phyloP scores from a whole-genome alignment of 768 basidiomycete species.

The Mycena vitilis region DNA sequence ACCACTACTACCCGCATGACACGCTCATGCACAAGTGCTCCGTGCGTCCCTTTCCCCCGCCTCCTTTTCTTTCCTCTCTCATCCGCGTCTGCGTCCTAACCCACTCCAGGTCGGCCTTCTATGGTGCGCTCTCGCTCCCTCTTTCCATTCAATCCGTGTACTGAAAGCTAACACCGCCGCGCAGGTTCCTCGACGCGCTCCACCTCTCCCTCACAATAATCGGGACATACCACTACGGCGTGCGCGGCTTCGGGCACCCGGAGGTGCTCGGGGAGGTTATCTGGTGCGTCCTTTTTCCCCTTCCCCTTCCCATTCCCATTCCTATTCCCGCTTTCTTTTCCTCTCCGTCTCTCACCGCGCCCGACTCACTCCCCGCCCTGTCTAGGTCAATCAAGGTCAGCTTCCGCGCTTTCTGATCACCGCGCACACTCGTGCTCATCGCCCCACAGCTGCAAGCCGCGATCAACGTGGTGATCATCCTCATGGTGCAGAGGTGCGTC shows the following conservation, averaged over 20 bases:
- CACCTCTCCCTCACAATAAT: slow-evolving; percentile 48
- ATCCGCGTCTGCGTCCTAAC: background rate
- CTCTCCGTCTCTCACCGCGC: background rate
- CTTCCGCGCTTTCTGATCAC: background rate
- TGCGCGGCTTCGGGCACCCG: slow-evolving; percentile 50
- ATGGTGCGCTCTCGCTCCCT: background rate
- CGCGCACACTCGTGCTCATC: background rate
- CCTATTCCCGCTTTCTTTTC: no score
- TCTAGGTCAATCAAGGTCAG: slow-evolving; percentile 50
- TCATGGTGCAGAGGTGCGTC: slow-evolving; percentile 57
- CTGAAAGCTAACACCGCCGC: no score
- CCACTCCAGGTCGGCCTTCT: slow-evolving; percentile 20
- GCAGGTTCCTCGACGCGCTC: slow-evolving; percentile 24
- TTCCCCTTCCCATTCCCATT: no score
- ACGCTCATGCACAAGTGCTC: slow-evolving; percentile 21
- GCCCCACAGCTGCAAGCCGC: slow-evolving; percentile 51
- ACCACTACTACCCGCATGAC: slow-evolving; percentile 32
- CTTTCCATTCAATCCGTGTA: no score
- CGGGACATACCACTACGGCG: slow-evolving; percentile 50
- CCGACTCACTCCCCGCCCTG: slow-evolving; percentile 4
- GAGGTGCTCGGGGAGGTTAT: slow-evolving; percentile 41
- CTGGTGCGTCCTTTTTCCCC: slow-evolving; percentile 41
- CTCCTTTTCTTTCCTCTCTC: background rate
- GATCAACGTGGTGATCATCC: slow-evolving; percentile 57
- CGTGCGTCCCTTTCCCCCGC: slow-evolving; percentile 4